Evolutionary conservation across 2,329 filamentous ascomycete genomes (phyloP).

Genomic region (Trichoderma lentiforme): DNA sequence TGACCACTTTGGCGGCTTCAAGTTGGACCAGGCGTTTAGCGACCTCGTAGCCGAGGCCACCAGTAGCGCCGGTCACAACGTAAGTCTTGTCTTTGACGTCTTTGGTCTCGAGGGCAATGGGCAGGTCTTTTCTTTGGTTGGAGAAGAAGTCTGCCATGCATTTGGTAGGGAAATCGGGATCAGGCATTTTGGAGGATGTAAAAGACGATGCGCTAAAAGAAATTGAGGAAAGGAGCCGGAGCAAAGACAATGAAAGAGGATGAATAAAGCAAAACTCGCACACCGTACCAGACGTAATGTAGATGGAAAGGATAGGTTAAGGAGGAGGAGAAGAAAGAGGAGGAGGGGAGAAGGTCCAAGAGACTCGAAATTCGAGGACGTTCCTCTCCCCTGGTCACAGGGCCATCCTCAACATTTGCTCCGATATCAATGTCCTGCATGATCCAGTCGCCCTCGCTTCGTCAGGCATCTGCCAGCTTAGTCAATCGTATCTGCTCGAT

Average conservation of each 20-base stretch:
- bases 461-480: constrained; percentile 1
- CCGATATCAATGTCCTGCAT: not conserved
- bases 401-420: not conserved
- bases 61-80: constrained; percentile 45
- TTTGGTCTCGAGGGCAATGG: not conserved
- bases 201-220: not conserved
- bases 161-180: not conserved
- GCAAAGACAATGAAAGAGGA: not conserved
- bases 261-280: not conserved
- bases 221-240: not conserved
- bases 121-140: constrained; percentile 2
- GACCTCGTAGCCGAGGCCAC: constrained; percentile 40
- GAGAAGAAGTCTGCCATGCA: not conserved
- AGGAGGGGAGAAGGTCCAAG: not conserved
- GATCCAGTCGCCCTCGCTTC: not conserved
- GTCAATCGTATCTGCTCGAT: not conserved
- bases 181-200: not conserved
- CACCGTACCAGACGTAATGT: not conserved
- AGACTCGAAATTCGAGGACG: not conserved
- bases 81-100: constrained; percentile 14
- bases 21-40: constrained; percentile 40
- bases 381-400: not conserved
- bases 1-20: constrained; percentile 39
- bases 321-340: not conserved
- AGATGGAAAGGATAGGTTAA: not conserved